Conservation (phyloP, 1,284 basidiomycete genomes). For the Erythrobasidium hasegawianum region DNA sequence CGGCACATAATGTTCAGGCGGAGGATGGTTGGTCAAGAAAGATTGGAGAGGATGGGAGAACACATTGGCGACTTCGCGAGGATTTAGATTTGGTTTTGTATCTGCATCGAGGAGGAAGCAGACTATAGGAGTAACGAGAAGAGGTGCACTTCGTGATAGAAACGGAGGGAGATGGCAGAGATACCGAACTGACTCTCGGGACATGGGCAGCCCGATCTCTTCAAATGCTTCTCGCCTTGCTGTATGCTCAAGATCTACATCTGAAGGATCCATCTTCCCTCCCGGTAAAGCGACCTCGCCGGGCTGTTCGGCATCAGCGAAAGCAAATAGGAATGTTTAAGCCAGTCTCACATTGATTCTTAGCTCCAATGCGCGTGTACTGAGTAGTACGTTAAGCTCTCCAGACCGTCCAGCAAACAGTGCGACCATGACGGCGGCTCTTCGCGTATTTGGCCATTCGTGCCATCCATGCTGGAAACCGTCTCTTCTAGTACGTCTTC, state of each 20-base stretch:
- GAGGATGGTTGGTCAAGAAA: slow-evolving; percentile 34
- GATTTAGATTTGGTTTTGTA: slow-evolving; percentile 39
- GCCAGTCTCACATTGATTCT: slow-evolving; percentile 22
- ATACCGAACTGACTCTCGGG: slow-evolving; percentile 38
- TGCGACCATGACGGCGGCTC: slow-evolving; percentile 34
- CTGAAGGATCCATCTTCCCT: slow-evolving; percentile 42
- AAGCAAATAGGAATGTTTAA: no score
- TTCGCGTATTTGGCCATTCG: slow-evolving; percentile 22
- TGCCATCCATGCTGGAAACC: slow-evolving; percentile 4
- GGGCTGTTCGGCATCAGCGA: slow-evolving; percentile 33
- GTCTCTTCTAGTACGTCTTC: background rate
- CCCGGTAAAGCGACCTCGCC: slow-evolving; percentile 45
- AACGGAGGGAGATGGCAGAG: slow-evolving; percentile 41
- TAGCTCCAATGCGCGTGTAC: slow-evolving; percentile 30
- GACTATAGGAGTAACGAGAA: slow-evolving; percentile 42
- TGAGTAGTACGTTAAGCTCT: slow-evolving; percentile 29
- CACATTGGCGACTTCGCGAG: slow-evolving; percentile 39
- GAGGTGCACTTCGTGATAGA: slow-evolving; percentile 36
- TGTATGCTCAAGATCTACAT: slow-evolving; percentile 41
- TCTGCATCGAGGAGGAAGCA: slow-evolving; percentile 2
- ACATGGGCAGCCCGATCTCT: slow-evolving; percentile 43
- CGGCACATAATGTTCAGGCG: slow-evolving; percentile 16
- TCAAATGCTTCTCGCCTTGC: slow-evolving; percentile 45
- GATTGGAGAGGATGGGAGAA: slow-evolving; percentile 43
- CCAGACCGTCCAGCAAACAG: slow-evolving; percentile 28